Evolutionary conservation across 192 early-diverging fungal species (phyloP), one percentile per base, ranked within the genome.

Genomic region (Backusella tarrabulga): DNA sequence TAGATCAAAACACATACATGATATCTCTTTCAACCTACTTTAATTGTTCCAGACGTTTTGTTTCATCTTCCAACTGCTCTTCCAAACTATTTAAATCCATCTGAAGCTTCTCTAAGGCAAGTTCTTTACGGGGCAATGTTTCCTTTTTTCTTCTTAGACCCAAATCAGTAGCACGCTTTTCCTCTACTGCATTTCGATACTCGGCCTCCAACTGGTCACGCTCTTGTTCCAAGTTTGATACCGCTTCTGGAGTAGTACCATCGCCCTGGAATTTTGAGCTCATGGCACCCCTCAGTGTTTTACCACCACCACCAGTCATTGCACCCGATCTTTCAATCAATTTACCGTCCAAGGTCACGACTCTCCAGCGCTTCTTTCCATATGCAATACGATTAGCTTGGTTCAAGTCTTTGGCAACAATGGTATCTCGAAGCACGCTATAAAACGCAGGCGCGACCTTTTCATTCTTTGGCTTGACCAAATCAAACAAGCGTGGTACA

Each of bases 261-360:
- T 84, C 88, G 15, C 84, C 83, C 11, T 82, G 79, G 44, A 93
- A 90, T 46, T 86, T 93, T 12, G 94, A 95, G 82, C 92, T 90
- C 98, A 98, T 99, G 34, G 92, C 95, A 12, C 98, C 98, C 15
- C 91, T 88, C 8, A 84, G 83, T 0, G 91, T 88, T 67, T 87
- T 86, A 14, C 76, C 89, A 23, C 97, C 97, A 67, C 97, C 98
- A 75, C 97, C 97, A 38, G 90, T 91, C 95, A 99, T 96, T 7
- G 97, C 93, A 78, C 98, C 97, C 6, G 92, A 91, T 26, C 88
- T 89, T 74, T 98, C 97, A 72, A 99, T 95, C 63, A 99, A 81
- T 67, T 95, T 88, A 3, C 98, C 97, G 67, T 93, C 93, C 46
- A 99, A 80, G 1, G 96, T 99, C 6, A 99, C 98, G 7, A 99